Conservation (phyloP, 495 filamentous ascomycete genomes). For the Aspergillus coremiiformis region DNA sequence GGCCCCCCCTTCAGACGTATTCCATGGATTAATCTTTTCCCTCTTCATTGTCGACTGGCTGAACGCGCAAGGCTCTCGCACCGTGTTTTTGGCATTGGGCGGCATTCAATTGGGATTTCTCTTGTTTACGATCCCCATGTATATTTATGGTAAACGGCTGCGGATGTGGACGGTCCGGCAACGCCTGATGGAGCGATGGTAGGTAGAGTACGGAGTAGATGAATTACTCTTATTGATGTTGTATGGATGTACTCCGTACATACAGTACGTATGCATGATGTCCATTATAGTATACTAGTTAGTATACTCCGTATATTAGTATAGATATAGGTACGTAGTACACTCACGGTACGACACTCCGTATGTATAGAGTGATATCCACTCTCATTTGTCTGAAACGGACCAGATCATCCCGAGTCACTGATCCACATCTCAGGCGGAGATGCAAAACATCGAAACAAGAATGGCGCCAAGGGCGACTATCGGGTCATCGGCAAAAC, state of each 20-base stretch:
- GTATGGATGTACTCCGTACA: background rate
- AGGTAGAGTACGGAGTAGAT: background rate
- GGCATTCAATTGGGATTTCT: constrained; percentile 75
- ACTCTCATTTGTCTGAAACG: no score
- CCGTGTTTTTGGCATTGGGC: constrained; percentile 76
- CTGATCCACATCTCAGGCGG: no score
- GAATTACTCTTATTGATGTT: background rate
- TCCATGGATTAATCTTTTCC: constrained; percentile 85
- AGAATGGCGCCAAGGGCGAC: no score
- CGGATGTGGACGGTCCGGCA: constrained; percentile 94
- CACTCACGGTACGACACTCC: no score
- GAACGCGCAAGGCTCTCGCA: constrained; percentile 62
- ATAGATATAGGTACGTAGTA: no score
- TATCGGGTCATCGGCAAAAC: no score
- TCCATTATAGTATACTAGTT: background rate
- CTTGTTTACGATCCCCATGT: constrained; percentile 80
- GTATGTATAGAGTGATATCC: no score
- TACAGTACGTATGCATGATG: background rate
- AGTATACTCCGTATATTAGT: no score
- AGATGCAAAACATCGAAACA: no score
- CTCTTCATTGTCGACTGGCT: constrained; percentile 89
- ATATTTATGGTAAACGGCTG: constrained; percentile 87
- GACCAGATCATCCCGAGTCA: no score
- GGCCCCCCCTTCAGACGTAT: constrained; percentile 49
- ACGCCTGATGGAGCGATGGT: constrained; percentile 72